phyloP scores from a whole-genome alignment of 495 filamentous ascomycete genomes.

The Hypoxylon trugodes region DNA sequence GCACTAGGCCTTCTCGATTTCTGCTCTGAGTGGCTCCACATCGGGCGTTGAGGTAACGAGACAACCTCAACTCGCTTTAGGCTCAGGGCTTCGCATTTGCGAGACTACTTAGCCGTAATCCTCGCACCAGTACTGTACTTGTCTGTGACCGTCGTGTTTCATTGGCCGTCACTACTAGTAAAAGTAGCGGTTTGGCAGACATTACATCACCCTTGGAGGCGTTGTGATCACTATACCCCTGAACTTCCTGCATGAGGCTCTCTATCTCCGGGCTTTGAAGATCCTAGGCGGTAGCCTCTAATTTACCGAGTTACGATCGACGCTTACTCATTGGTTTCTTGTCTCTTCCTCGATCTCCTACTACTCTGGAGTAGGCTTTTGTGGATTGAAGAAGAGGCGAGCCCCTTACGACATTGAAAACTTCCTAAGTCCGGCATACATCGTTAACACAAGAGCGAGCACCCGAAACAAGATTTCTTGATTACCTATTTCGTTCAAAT shows the following conservation, averaged over 20 bases:
- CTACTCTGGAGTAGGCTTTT: conserved; percentile 1
- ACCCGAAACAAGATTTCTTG: conserved; percentile 3
- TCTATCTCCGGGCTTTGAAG: conserved; percentile 29
- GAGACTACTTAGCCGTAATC: conserved; percentile 10
- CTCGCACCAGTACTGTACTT: conserved; percentile 1
- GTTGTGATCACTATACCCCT: conserved; percentile 23
- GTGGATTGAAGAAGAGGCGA: conserved; percentile 25
- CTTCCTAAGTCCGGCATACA: conserved; percentile 42
- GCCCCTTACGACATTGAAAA: conserved; percentile 32
- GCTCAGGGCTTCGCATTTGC: conserved; percentile 5
- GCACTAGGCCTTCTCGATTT: conserved; percentile 12
- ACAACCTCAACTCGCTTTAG: not conserved
- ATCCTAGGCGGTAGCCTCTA: conserved; percentile 11
- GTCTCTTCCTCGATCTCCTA: conserved; percentile 19
- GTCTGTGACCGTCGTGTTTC: not conserved
- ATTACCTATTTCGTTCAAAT: conserved; percentile 19
- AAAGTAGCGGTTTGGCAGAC: conserved; percentile 3
- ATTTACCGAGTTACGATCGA: conserved; percentile 6
- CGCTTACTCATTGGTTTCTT: conserved; percentile 34
- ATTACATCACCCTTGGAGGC: conserved; percentile 13
- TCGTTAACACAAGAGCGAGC: conserved; percentile 30
- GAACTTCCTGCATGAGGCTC: conserved; percentile 31
- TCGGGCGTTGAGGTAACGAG: conserved; percentile 4
- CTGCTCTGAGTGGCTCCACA: conserved; percentile 13
- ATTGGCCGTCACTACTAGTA: conserved; percentile 21